A percentile compares a stretch with the other conserved stretches of the same genome.
phyloP scores from a whole-genome alignment of 768 basidiomycete species.

The Amylocystis lapponica region DNA sequence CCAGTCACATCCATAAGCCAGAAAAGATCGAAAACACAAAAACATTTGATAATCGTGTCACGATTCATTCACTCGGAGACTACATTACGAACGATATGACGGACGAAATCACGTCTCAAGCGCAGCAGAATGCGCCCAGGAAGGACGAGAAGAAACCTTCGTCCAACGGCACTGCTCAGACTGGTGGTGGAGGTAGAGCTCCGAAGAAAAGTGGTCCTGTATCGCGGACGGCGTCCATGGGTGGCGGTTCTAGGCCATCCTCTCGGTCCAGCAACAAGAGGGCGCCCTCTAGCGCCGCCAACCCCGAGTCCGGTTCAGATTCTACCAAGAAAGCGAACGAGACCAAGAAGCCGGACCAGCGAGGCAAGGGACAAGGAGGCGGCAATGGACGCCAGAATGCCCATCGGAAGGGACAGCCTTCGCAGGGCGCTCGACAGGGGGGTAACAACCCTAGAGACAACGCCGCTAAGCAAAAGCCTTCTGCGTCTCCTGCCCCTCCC shows the following conservation, averaged over 20 bases:
- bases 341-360: slow-evolving; percentile 49
- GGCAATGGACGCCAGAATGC: slow-evolving; percentile 34
- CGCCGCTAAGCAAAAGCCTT: slow-evolving; percentile 31
- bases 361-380: slow-evolving; percentile 31
- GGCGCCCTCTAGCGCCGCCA: slow-evolving; percentile 26
- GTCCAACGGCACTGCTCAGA: slow-evolving; percentile 22
- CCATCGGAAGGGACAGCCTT: slow-evolving; percentile 53
- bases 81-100: slow-evolving; percentile 83
- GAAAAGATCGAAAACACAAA: slow-evolving; percentile 45
- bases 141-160: slow-evolving; percentile 72
- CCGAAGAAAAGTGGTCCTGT: slow-evolving; percentile 50
- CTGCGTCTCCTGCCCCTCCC: slow-evolving; percentile 42
- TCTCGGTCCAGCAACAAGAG: slow-evolving; percentile 69
- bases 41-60: slow-evolving; percentile 33
- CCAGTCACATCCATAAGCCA: slow-evolving; percentile 12
- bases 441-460: slow-evolving; percentile 36
- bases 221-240: slow-evolving; percentile 13
- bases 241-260: slow-evolving; percentile 50
- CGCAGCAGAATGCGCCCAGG: slow-evolving; percentile 41
- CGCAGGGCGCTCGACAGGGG: slow-evolving; percentile 47
- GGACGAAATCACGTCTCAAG: slow-evolving; percentile 65
- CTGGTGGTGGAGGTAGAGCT: slow-evolving; percentile 36
- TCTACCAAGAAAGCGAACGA: slow-evolving; percentile 54
- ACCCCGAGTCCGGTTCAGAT: slow-evolving; percentile 67
- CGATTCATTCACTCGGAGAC: slow-evolving; percentile 13